phyloP scores from a whole-genome alignment of 2,329 filamentous ascomycete species.

The Pezicula radicicola region DNA sequence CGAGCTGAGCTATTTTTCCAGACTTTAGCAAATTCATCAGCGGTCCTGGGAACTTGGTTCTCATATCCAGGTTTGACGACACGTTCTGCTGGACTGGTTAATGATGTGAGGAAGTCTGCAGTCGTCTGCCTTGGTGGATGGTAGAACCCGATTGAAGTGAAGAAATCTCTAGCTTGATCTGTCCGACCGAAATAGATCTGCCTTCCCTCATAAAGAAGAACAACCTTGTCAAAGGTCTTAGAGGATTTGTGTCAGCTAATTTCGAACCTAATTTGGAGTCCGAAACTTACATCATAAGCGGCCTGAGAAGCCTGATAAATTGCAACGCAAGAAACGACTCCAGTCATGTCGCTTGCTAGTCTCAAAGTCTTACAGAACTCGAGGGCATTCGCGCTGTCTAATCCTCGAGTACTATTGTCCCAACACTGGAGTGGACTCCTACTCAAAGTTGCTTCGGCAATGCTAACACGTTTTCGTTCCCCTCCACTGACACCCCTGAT shows the following conservation, averaged over 20 bases:
- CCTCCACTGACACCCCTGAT: slow-evolving; percentile 65
- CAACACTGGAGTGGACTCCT: slow-evolving; percentile 63
- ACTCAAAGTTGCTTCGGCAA: slow-evolving; percentile 66
- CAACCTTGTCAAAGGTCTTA: slow-evolving; percentile 60
- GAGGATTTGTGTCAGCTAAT: neutral
- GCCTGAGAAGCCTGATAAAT: slow-evolving; percentile 71
- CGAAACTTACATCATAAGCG: slow-evolving; percentile 49
- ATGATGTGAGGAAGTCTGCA: slow-evolving; percentile 71
- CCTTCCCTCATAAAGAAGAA: slow-evolving; percentile 63
- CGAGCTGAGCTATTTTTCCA: slow-evolving; percentile 43
- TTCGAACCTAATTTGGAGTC: neutral
- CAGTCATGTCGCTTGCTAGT: slow-evolving; percentile 59
- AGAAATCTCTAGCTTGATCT: slow-evolving; percentile 63
- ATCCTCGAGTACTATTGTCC: slow-evolving; percentile 71
- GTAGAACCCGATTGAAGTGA: slow-evolving; percentile 67
- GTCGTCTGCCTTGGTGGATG: slow-evolving; percentile 52
- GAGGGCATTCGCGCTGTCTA: slow-evolving; percentile 70
- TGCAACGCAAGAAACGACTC: slow-evolving; percentile 60
- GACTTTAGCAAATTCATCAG: slow-evolving; percentile 48
- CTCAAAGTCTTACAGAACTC: slow-evolving; percentile 70
- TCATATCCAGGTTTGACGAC: slow-evolving; percentile 52
- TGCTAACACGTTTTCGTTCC: slow-evolving; percentile 74
- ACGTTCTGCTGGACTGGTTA: slow-evolving; percentile 60
- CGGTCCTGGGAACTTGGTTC: slow-evolving; percentile 48
- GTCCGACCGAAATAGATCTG: slow-evolving; percentile 46